A percentile compares a stretch with the other conserved stretches of the same genome.
Conservation (phyloP, 176 grass and related monocot species). For the Tuctoria greenei region DNA sequence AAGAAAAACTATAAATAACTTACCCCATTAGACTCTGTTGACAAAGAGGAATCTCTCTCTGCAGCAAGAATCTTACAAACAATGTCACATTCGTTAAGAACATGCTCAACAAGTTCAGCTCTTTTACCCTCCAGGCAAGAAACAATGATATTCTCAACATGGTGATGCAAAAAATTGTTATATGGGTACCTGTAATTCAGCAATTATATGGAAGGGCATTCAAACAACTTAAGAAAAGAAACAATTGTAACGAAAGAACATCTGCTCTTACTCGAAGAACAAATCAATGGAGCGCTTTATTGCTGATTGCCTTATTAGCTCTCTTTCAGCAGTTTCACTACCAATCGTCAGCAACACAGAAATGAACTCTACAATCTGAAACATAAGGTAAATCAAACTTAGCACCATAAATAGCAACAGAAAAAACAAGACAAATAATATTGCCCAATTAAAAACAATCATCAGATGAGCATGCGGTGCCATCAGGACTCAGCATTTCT, state of each 20-base stretch:
- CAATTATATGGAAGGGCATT: too few relatives aligned
- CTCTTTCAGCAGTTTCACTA: constrained; percentile 86
- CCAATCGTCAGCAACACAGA: constrained; percentile 92
- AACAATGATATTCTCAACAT: constrained; percentile 88
- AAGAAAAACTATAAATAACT: background rate
- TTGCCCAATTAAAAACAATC: constrained; percentile 19
- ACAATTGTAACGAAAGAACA: too few relatives aligned
- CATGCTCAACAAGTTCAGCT: constrained; percentile 74
- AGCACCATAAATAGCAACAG: constrained; percentile 17
- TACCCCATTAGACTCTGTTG: constrained; percentile 72
- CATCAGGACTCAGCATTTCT: background rate
- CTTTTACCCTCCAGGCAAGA: constrained; percentile 89
- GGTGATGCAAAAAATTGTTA: constrained; percentile 96
- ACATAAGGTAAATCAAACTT: constrained; percentile 20
- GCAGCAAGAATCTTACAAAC: constrained; percentile 82
- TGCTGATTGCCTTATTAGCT: constrained; percentile 74
- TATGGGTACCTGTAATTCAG: constrained; percentile 74
- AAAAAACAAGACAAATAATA: background rate
- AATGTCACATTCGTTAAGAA: constrained; percentile 82
- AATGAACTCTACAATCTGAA: constrained; percentile 93
- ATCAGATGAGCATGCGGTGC: background rate
- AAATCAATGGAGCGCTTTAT: constrained; percentile 74
- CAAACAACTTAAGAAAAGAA: too few relatives aligned
- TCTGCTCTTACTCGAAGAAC: constrained; percentile 82
- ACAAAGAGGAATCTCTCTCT: constrained; percentile 64